These are phyloP conservation scores for Parastagonospora avenae DNA, from an alignment of 2,329 filamentous ascomycete genomes.

Conservation along the genomic window DNA sequence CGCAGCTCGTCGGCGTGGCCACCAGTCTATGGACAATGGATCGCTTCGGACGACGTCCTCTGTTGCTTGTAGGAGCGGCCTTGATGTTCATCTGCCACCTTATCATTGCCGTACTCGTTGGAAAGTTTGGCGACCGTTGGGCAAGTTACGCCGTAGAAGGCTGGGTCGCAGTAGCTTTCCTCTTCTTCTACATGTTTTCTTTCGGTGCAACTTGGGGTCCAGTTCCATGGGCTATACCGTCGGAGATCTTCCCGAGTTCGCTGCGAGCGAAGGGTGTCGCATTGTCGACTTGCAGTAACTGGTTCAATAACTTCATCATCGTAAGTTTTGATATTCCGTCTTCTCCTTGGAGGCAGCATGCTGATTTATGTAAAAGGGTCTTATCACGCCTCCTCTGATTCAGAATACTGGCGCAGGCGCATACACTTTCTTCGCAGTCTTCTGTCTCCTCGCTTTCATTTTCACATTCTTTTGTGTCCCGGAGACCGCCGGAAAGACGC, in stretches of 20 bases:
- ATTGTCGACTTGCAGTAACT: constrained; percentile 67
- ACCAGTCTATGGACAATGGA: constrained; percentile 52
- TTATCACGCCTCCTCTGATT: constrained; percentile 69
- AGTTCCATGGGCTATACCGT: constrained; percentile 55
- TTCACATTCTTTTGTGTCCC: constrained; percentile 45
- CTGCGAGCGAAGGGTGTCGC: constrained; percentile 68
- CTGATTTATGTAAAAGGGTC: constrained; percentile 49
- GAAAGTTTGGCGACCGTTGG: constrained; percentile 59
- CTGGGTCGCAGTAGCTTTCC: constrained; percentile 62
- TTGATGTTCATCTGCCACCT: constrained; percentile 59
- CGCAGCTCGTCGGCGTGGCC: constrained; percentile 49
- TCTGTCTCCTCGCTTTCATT: constrained; percentile 39
- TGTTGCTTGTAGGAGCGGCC: constrained; percentile 51
- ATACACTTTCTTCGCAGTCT: constrained; percentile 47
- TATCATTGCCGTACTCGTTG: constrained; percentile 61
- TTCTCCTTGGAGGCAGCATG: background rate
- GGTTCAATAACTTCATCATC: constrained; percentile 68
- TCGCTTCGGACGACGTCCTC: constrained; percentile 46
- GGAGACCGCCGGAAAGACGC: constrained; percentile 41
- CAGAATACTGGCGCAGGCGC: constrained; percentile 58
- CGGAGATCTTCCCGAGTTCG: constrained; percentile 68
- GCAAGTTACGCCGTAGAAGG: constrained; percentile 56
- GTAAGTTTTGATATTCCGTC: constrained; percentile 19
- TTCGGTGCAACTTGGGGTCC: constrained; percentile 67
- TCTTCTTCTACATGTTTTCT: constrained; percentile 67